Base-by-base conservation (phyloP, 1,139 yeast species). In the Debaryomyces subglobosus region DNA sequence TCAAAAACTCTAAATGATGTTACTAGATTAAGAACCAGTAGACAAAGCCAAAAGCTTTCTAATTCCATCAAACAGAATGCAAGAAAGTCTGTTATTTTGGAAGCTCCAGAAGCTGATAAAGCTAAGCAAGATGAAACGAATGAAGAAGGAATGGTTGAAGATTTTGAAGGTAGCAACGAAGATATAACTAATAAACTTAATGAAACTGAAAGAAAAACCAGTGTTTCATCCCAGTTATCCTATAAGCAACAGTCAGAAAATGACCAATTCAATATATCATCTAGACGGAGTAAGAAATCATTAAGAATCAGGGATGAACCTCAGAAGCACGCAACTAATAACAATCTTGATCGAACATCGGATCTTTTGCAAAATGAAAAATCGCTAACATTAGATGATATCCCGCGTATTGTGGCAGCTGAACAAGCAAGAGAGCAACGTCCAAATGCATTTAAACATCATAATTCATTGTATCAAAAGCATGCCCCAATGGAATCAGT, bases 391-490 rank as follows among this genome's bases (percentile, higher is more conserved):
- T 78, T 94, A 60, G 99, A 94, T 67, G 99, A 94, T 68, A 94
- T 94, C 57, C 97, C 98, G 5, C 79, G 98, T 56, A 92, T 94
- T 61, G 98, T 94, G 10, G 96, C 97, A 2, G 96, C 97, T 5
- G 98, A 94, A 61, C 97, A 92, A 66, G 97, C 98, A 0, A 78
- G 97, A 54, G 97, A 90, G 55, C 86, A 89, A 61, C 79, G 96
- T 50, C 96, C 96, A 5, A 88, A 88, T 64, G 94, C 96, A 0
- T 89, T 84, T 69, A 81, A 84, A 54, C 92, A 84, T 63, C 91
- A 85, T 56, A 75, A 77, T 53, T 66, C 75, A 16, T 65, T 75
- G 46, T 76, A 75, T 52, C 78, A 62, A 61, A 69, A 68, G 63
- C 71, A 60, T 57, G 71, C 58, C 65, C 74, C 61, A 56, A 59